Conservation (phyloP, 2,329 filamentous ascomycete species). For the Apiospora rasikravindrae region DNA sequence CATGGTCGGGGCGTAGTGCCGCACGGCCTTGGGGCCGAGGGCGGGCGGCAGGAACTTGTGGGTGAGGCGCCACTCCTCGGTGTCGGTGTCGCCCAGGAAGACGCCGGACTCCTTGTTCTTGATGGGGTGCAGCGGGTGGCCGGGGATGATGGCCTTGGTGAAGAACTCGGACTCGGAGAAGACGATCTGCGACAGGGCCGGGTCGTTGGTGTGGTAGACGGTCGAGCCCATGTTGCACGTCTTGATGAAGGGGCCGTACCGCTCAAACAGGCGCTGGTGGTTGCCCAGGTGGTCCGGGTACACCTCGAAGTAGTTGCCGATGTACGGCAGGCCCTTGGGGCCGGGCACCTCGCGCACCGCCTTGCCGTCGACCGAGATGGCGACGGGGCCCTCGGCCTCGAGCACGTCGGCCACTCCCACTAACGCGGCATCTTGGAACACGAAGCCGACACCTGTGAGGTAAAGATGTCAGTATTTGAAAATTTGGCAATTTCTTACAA, state of each 20-base stretch:
- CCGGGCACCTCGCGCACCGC: constrained; percentile 56
- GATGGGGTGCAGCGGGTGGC: constrained; percentile 51
- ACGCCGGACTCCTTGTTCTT: constrained; percentile 49
- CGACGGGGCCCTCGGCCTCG: constrained; percentile 40
- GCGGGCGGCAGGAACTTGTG: constrained; percentile 69
- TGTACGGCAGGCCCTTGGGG: constrained; percentile 51
- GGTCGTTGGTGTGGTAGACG: constrained; percentile 57
- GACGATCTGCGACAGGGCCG: constrained; percentile 49
- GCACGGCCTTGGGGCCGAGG: constrained; percentile 63
- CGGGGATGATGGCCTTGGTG: constrained; percentile 57
- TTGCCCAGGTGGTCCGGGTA: constrained; percentile 65
- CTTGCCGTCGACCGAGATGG: constrained; percentile 55
- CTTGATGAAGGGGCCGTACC: constrained; percentile 57
- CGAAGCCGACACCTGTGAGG: constrained; percentile 45
- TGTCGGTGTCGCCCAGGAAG: constrained; percentile 57
- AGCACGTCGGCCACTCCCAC: constrained; percentile 43
- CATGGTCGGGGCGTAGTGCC: constrained; percentile 66
- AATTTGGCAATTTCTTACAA: not conserved
- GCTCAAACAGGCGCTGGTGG: constrained; percentile 57
- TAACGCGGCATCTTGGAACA: constrained; percentile 38
- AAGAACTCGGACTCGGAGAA: constrained; percentile 58
- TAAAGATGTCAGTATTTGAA: constrained; percentile 3
- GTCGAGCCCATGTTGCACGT: constrained; percentile 57
- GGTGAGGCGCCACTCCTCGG: constrained; percentile 52
- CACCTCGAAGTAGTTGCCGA: constrained; percentile 60